Percentiles rank a stretch among this genome's conserved stretches.
phyloP scores from a whole-genome alignment of 768 basidiomycete genomes.

The Suillus placidus region DNA sequence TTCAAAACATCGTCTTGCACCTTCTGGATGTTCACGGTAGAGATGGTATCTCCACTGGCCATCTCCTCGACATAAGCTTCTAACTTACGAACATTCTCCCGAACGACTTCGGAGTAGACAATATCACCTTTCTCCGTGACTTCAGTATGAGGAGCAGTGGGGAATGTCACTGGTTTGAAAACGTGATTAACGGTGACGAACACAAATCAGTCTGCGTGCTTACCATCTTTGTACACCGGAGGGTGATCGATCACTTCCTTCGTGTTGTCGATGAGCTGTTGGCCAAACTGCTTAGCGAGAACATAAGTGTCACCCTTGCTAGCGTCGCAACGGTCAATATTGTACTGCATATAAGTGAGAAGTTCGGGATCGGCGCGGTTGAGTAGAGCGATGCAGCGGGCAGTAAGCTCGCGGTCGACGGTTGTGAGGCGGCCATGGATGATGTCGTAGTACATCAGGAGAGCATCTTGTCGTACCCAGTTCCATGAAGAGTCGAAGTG shows the following conservation, averaged over 20 bases:
- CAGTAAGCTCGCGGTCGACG: constrained; percentile 95
- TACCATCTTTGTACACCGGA: constrained; percentile 96
- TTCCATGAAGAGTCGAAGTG: constrained; percentile 99
- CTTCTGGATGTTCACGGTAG: constrained; percentile 92
- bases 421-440: constrained; percentile 94
- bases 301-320: constrained; percentile 87
- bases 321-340: constrained; percentile 83
- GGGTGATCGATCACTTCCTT: constrained; percentile 78
- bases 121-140: constrained; percentile 94
- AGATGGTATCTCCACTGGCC: constrained; percentile 91
- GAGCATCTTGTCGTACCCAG: constrained; percentile 96
- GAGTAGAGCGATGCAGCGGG: constrained; percentile 95
- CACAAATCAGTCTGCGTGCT: constrained; percentile 30
- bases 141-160: constrained; percentile 94
- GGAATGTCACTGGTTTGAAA: constrained; percentile 79
- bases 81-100: constrained; percentile 94
- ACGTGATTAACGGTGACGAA: constrained; percentile 10
- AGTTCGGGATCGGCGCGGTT: constrained; percentile 95
- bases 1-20: constrained; percentile 97
- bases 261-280: constrained; percentile 93
- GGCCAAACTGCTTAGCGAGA: constrained; percentile 96
- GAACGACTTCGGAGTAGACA: constrained; percentile 91
- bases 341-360: constrained; percentile 93
- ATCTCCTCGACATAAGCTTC: constrained; percentile 99
- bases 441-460: constrained; percentile 98